phyloP scores from a whole-genome alignment of 2,329 filamentous ascomycete genomes.

The Chaetoscypha palmicola region DNA sequence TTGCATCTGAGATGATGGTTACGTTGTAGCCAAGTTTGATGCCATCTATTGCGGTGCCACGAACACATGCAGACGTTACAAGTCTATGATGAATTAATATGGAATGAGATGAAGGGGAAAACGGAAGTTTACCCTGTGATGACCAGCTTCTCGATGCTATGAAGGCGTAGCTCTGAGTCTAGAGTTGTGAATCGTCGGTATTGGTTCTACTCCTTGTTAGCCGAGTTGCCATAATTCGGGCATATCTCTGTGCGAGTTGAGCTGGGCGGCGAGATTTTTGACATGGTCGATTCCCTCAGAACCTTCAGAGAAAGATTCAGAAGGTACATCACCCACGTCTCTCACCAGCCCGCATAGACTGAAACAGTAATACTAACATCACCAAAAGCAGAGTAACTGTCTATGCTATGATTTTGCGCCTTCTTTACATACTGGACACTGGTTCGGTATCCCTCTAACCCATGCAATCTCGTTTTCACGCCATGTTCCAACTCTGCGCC shows the following conservation, averaged over 20 bases:
- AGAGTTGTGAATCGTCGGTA: not conserved
- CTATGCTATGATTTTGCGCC: conserved; percentile 1
- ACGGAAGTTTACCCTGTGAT: not conserved
- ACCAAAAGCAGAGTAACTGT: conserved; percentile 1
- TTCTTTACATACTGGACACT: conserved; percentile 1
- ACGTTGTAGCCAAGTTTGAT: conserved; percentile 1
- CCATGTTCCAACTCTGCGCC: not conserved
- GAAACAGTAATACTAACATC: not conserved
- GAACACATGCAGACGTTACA: not conserved
- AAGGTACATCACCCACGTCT: too few species aligned
- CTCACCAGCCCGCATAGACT: not conserved
- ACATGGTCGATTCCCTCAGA: too few species aligned
- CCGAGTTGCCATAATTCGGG: too few species aligned
- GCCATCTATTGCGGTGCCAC: not conserved
- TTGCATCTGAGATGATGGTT: not conserved
- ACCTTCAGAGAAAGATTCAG: too few species aligned
- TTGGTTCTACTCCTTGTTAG: not conserved
- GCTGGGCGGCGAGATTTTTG: too few species aligned
- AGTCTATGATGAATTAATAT: not conserved
- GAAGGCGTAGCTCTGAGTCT: not conserved
- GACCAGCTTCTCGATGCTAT: conserved; percentile 1
- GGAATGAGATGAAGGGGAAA: not conserved
- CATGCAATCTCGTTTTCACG: not conserved
- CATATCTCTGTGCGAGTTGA: too few species aligned
- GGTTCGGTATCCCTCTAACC: not conserved